Evolutionary conservation across 2,329 filamentous ascomycete species (phyloP).

Genomic region (Scopulariopsis brevicaulis): DNA sequence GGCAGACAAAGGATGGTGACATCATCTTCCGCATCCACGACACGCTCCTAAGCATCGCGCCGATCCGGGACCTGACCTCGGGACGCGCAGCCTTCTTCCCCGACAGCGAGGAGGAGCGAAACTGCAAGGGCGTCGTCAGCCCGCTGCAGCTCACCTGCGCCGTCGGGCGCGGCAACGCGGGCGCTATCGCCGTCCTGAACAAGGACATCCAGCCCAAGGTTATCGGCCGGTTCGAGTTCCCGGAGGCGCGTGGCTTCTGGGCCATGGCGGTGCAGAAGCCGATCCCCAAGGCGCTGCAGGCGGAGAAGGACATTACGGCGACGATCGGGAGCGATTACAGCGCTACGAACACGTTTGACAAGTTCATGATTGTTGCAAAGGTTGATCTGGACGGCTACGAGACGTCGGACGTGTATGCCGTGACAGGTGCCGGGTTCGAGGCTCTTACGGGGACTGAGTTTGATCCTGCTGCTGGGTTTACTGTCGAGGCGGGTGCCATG

Average conservation of each 20-base stretch:
- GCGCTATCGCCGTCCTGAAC: constrained; percentile 65
- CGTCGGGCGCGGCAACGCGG: constrained; percentile 53
- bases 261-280: constrained; percentile 61
- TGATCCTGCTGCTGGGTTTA: constrained; percentile 77
- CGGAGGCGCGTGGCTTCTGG: constrained; percentile 70
- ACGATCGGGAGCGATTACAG: constrained; percentile 39
- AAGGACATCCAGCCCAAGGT: constrained; percentile 65
- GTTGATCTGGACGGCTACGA: constrained; percentile 57
- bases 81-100: constrained; percentile 40
- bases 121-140: constrained; percentile 27
- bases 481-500: constrained; percentile 75
- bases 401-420: constrained; percentile 65
- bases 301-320: constrained; percentile 35
- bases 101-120: constrained; percentile 31
- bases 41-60: constrained; percentile 63
- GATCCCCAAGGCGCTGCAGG: constrained; percentile 39
- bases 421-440: constrained; percentile 64
- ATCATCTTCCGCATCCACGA: constrained; percentile 71
- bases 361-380: constrained; percentile 76
- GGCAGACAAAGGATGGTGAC: constrained; percentile 43
- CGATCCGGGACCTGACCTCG: constrained; percentile 63
- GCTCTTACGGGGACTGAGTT: constrained; percentile 78
- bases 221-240: constrained; percentile 59
- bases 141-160: constrained; percentile 45
- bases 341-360: constrained; percentile 54